phyloP scores from a whole-genome alignment of 768 basidiomycete genomes.

The Tubosaeta sp. region DNA sequence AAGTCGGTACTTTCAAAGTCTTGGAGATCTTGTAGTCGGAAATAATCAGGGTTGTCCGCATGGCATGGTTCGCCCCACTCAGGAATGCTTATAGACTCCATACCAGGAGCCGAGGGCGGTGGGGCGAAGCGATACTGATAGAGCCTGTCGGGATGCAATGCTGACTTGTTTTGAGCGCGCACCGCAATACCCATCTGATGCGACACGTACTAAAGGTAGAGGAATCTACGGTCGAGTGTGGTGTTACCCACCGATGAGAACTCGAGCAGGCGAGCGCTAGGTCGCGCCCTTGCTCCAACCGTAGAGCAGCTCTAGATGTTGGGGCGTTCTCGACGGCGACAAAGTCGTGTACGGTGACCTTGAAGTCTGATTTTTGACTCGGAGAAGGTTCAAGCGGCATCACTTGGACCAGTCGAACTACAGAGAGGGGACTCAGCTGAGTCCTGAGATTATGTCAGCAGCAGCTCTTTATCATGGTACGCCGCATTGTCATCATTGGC shows the following conservation, averaged over 20 bases:
- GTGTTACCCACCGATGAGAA: conserved; percentile 16
- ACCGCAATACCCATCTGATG: not conserved
- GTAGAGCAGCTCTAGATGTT: not conserved
- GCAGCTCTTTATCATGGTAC: conserved; percentile 14
- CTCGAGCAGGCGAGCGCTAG: conserved; percentile 16
- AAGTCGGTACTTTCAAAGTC: conserved; percentile 41
- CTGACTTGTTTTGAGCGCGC: conserved; percentile 16
- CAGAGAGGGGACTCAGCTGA: not conserved
- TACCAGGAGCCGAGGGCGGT: conserved; percentile 7
- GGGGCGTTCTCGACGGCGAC: not conserved
- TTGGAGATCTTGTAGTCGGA: conserved; percentile 36
- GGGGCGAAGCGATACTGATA: conserved; percentile 22
- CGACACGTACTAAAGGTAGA: conserved; percentile 22
- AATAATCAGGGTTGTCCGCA: conserved; percentile 33
- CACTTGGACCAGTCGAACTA: not conserved
- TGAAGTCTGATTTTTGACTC: not conserved
- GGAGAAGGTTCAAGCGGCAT: not conserved
- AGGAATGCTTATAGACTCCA: conserved; percentile 8
- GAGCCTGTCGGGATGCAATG: conserved; percentile 10
- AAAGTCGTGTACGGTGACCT: conserved; percentile 24
- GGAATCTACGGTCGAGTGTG: conserved; percentile 6
- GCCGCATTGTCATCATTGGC: conserved; percentile 69
- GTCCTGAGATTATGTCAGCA: conserved; percentile 4
- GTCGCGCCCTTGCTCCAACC: conserved; percentile 18
- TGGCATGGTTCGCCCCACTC: conserved; percentile 39